Evolutionary conservation across 2,329 filamentous ascomycete genomes (phyloP).

Genomic region (Fonsecaea multimorphosa): DNA sequence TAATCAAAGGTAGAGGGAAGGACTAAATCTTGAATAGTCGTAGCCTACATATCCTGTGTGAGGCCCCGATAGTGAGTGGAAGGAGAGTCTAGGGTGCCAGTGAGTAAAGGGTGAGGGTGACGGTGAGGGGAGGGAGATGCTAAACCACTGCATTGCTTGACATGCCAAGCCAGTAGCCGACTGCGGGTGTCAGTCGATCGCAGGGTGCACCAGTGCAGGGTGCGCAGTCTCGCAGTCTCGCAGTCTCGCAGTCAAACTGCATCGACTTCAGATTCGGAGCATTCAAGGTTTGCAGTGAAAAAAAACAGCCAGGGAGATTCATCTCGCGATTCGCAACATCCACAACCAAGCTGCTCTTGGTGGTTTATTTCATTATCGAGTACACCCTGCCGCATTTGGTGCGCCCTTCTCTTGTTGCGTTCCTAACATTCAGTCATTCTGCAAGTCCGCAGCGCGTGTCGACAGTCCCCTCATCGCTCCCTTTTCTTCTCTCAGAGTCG

Average conservation of each 20-base stretch:
- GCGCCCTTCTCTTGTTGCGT: neutral
- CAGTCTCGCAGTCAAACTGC: slow-evolving; percentile 5
- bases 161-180: neutral
- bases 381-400: neutral
- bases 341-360: neutral
- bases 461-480: slow-evolving; percentile 9
- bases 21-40: no score
- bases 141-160: no score
- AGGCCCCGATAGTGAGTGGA: no score
- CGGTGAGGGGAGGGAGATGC: no score
- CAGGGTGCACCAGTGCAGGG: no score
- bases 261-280: slow-evolving; percentile 3
- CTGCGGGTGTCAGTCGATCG: slow-evolving; percentile 1
- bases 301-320: neutral
- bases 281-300: neutral
- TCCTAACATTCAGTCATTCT: slow-evolving; percentile 3
- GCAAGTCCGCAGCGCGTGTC: slow-evolving; percentile 4
- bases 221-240: no score
- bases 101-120: no score
- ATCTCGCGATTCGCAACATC: slow-evolving; percentile 2
- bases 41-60: no score
- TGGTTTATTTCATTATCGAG: neutral
- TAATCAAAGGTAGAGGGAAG: no score
- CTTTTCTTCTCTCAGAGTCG: slow-evolving; percentile 5
- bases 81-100: no score